These are phyloP conservation scores for Oehlia diaphana DNA, from an alignment of 192 early-diverging fungal genomes.

Conservation along the genomic window DNA sequence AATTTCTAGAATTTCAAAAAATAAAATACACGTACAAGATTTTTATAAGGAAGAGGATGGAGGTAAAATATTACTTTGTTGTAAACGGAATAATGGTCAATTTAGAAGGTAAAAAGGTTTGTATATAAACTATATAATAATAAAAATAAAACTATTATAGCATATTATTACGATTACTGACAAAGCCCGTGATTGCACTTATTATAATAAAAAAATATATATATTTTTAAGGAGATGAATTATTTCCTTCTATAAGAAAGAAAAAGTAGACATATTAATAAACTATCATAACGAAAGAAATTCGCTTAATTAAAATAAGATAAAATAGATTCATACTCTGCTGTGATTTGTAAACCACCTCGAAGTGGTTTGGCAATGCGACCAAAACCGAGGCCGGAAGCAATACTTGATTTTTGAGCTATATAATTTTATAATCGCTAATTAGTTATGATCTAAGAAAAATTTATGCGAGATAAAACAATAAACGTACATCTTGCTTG, in stretches of 20 bases:
- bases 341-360: slow-evolving; percentile 56
- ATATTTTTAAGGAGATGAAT: neutral
- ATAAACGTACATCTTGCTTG: slow-evolving; percentile 67
- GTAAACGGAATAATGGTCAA: neutral
- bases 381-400: slow-evolving; percentile 55
- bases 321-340: slow-evolving; percentile 4
- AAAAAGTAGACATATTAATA: neutral
- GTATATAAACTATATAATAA: neutral
- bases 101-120: neutral
- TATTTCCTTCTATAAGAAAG: neutral
- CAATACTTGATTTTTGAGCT: slow-evolving; percentile 43
- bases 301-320: neutral
- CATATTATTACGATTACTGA: neutral
- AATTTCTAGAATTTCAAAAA: neutral
- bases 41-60: neutral
- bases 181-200: neutral
- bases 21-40: neutral
- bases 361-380: slow-evolving; percentile 91
- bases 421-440: neutral
- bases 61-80: neutral
- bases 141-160: neutral
- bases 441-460: neutral
- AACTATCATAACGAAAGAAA: neutral
- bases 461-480: neutral
- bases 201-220: neutral